Evolutionary conservation across 2,329 filamentous ascomycete genomes (phyloP).

Genomic region (Boeremia exigua): DNA sequence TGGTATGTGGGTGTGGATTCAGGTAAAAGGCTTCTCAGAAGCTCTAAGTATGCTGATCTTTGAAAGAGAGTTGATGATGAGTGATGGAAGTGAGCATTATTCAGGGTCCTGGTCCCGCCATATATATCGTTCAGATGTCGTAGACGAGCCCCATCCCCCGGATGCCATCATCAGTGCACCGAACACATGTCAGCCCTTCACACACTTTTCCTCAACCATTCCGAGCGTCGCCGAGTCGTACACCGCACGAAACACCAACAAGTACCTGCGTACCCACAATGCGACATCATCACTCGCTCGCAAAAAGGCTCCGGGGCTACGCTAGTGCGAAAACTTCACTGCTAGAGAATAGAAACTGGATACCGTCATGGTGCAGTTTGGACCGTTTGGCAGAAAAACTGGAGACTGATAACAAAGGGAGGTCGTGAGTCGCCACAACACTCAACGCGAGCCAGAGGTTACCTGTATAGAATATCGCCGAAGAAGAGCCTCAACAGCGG

Average conservation of each 20-base stretch:
- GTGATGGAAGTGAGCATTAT: conserved; percentile 16
- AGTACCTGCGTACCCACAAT: conserved; percentile 37
- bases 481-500: conserved; percentile 16
- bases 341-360: conserved; percentile 37
- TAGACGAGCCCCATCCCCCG: conserved; percentile 16
- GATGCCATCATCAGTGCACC: conserved; percentile 31
- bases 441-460: conserved; percentile 8
- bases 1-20: not conserved
- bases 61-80: conserved; percentile 12
- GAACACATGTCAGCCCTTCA: conserved; percentile 22
- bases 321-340: conserved; percentile 32
- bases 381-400: conserved; percentile 28
- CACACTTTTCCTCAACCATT: conserved; percentile 25
- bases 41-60: conserved; percentile 12
- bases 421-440: conserved; percentile 34
- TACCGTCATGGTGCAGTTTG: conserved; percentile 33
- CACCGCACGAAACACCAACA: conserved; percentile 29
- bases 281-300: conserved; percentile 35
- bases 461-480: conserved; percentile 23
- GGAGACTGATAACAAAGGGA: conserved; percentile 28
- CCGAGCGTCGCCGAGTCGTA: conserved; percentile 32
- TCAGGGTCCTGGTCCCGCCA: conserved; percentile 31
- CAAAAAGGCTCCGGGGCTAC: conserved; percentile 22
- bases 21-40: conserved; percentile 14
- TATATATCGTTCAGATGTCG: conserved; percentile 33